Base-by-base conservation (phyloP, 2,329 filamentous ascomycete genomes). In the Rutstroemia sp. region DNA sequence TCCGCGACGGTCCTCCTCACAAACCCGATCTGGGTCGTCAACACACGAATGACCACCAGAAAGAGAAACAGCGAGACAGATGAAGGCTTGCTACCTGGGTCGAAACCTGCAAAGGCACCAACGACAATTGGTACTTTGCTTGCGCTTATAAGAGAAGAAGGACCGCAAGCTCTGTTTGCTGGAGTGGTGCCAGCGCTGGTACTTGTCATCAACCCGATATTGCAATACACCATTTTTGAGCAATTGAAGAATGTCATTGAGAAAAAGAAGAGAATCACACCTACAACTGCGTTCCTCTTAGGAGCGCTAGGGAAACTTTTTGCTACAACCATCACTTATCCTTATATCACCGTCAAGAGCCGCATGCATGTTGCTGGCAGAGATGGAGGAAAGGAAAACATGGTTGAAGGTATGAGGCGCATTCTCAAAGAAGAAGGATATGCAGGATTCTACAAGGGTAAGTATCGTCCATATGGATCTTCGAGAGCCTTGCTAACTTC, bases 21-120 rank as follows among this genome's bases (percentile, higher is more conserved):
- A 59, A 99, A 99, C 77, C 94, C 94, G 48, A 99, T 99, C 74
- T 99, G 94, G 94, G 94, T 99, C 52, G 79, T 99, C 72, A 99
- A 99, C 79, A 99, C 94, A 54, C 88, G 94, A 69, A 95, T 99
- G 87, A 99, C 94, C 21, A 92, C 94, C 50, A 85, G 90, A 67
- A 87, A 88, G 74, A 82, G 82, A 62, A 69, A 66, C 37, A 71
- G 75, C 63, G 71, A 76, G 62, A 62, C 74, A 2, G 71, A 74
- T 52, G 70, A 74, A 61, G 72, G 73, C 57, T 63, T 75, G 55
- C 71, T 76, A 58, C 71, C 71, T 21, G 75, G 72, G 48, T 68
- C 66, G n/a, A 68, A 67, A 56, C 59, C 65, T 5, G 72, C 76
- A 58, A 85, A 81, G 70, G 71, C 79, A 23, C 86, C 86, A 18